Evolutionary conservation across 768 basidiomycete species (phyloP), one percentile per base, ranked within the genome.

Genomic region (Trichaptum fuscoviolaceum): DNA sequence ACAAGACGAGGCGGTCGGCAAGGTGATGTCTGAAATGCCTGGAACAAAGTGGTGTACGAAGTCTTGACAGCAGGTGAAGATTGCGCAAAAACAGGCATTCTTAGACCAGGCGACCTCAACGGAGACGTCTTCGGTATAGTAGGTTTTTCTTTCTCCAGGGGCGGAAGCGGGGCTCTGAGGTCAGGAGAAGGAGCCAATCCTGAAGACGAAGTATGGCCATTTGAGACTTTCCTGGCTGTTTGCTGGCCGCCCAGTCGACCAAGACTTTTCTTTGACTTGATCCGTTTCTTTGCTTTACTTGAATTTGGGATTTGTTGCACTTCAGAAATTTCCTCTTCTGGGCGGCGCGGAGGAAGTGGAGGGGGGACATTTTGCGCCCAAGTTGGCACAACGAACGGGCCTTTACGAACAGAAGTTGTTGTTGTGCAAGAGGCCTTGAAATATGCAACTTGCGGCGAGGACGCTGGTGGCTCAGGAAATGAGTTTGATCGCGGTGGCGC

Each of bases 291-390:
- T 12, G 59, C 6, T 61, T 61, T 61, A 23, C 23, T 34, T 2
- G 30, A 61, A 9, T 20, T 24, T 5, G 10, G 4, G 25, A 12
- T 34, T 23, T 24, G 12, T 23, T 61, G 6, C 59, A 17, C 4
- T 20, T 61, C 59, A 61, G 24, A 17, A 9, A 18, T 25, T 15
- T 61, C 23, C 23, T 61, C 59, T 25, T 61, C 59, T 15, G 59
- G 59, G 10, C 59, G 59, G 2, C 15, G 5, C 8, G 59, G 59
- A 20, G 59, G 59, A 17, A 34, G 25, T 61, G 59, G 59, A 25
- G 59, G 59, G 3, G 59, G 59, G 23, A 61, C 59, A 61, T 61
- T 34, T 2, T 18, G 59, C 3, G 59, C 59, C 59, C 59, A 61
- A 2, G 24, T 34, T 17, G 59, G 59, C 30, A 61, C 59, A 24